Percentiles rank a stretch among this genome's conserved stretches.
phyloP scores from a whole-genome alignment of 2,329 filamentous ascomycete species.

The Sporothrix euskadiensis region DNA sequence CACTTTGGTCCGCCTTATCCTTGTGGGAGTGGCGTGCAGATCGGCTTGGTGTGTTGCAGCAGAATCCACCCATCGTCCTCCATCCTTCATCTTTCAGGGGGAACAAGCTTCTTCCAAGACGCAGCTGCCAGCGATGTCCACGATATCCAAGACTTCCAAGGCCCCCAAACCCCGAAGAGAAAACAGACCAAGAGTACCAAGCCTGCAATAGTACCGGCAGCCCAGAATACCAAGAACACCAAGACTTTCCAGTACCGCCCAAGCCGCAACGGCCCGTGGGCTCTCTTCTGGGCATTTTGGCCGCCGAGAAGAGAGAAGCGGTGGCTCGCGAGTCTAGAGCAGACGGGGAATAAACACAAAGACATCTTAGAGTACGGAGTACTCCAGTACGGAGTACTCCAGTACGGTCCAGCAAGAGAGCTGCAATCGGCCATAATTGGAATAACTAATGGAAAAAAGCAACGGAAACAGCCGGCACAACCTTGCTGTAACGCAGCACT shows the following conservation, averaged over 20 bases:
- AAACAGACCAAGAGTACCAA: too few relatives aligned
- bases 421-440: background rate
- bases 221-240: background rate
- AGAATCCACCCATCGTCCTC: background rate
- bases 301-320: background rate
- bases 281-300: background rate
- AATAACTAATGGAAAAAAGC: background rate
- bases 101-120: background rate
- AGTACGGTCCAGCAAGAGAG: too few relatives aligned
- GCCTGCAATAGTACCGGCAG: too few relatives aligned
- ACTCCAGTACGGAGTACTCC: too few relatives aligned
- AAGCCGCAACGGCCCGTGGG: constrained; percentile 8
- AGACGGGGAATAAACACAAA: background rate
- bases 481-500: background rate
- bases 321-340: background rate
- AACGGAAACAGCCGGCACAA: background rate
- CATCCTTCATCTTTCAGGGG: background rate
- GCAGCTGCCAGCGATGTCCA: background rate
- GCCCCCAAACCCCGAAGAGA: too few relatives aligned
- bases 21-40: constrained; percentile 4
- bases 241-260: background rate
- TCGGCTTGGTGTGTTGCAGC: background rate
- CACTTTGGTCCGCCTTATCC: background rate
- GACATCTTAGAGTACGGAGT: background rate
- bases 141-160: background rate